Evolutionary conservation across 176 grass and related monocot genomes (phyloP).

Genomic region (Themeda triandra): DNA sequence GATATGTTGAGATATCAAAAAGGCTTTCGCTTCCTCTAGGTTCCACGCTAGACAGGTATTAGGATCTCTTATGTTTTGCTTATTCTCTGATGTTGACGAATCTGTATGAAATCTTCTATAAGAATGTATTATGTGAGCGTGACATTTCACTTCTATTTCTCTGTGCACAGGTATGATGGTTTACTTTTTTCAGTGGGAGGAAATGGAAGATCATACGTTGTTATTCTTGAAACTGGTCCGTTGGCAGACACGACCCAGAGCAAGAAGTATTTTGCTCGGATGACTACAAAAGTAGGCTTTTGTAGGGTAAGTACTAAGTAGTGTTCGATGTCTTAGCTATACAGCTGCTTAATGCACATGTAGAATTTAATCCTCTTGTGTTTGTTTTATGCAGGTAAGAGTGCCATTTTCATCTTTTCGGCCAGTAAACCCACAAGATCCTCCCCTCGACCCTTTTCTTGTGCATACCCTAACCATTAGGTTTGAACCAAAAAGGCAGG

Average conservation of each 20-base stretch:
- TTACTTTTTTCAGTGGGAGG: conserved; percentile 91
- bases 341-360: background rate
- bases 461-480: conserved; percentile 98
- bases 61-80: conserved; percentile 13
- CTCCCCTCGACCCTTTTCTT: conserved; percentile 96
- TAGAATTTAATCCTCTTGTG: background rate
- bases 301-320: conserved; percentile 74
- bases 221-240: conserved; percentile 96
- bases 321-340: conserved; percentile 14
- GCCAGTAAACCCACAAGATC: conserved; percentile 90
- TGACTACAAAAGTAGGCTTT: conserved; percentile 95
- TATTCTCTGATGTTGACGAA: conserved; percentile 12
- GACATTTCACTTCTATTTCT: conserved; percentile 1
- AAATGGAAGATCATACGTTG: conserved; percentile 92
- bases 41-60: conserved; percentile 94
- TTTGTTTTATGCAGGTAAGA: conserved; percentile 70
- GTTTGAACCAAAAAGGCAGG: conserved; percentile 97
- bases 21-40: conserved; percentile 86
- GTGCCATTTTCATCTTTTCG: conserved; percentile 97
- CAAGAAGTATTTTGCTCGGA: conserved; percentile 89
- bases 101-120: background rate
- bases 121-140: conserved; percentile 1
- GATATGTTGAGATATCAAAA: conserved; percentile 93
- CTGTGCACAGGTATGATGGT: conserved; percentile 75
- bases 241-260: conserved; percentile 91